phyloP scores from a whole-genome alignment of 2,329 filamentous ascomycete species.

The Allantophomopsis lycopodina region DNA sequence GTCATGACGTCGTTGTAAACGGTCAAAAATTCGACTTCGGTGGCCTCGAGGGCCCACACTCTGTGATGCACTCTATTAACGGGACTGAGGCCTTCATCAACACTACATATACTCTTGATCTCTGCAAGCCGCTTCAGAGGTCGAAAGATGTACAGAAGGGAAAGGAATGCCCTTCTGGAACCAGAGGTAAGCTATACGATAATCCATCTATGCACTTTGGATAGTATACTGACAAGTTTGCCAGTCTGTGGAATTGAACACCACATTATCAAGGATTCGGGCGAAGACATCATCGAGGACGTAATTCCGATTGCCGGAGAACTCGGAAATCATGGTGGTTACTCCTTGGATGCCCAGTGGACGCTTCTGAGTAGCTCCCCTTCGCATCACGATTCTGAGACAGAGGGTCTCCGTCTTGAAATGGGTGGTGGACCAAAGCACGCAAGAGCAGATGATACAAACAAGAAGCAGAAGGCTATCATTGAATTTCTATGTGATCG shows the following conservation, averaged over 20 bases:
- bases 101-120: constrained; percentile 69
- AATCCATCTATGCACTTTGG: no score
- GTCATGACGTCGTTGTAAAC: constrained; percentile 45
- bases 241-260: constrained; percentile 65
- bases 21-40: constrained; percentile 49
- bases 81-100: constrained; percentile 41
- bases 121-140: constrained; percentile 56
- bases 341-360: constrained; percentile 48
- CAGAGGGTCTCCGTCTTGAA: constrained; percentile 59
- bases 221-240: no score
- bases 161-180: constrained; percentile 53
- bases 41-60: constrained; percentile 51
- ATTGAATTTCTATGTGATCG: constrained; percentile 77
- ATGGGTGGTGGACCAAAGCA: constrained; percentile 43
- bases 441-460: constrained; percentile 28
- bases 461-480: constrained; percentile 58
- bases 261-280: constrained; percentile 31
- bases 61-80: constrained; percentile 43
- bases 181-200: constrained; percentile 40
- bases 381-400: constrained; percentile 48
- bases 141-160: constrained; percentile 38
- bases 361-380: constrained; percentile 52
- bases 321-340: constrained; percentile 42
- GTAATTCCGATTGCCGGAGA: constrained; percentile 66
- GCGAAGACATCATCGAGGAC: constrained; percentile 32